Evolutionary conservation across 1,139 yeast genomes (phyloP).

Genomic region (Debaryomyces robertsiae): DNA sequence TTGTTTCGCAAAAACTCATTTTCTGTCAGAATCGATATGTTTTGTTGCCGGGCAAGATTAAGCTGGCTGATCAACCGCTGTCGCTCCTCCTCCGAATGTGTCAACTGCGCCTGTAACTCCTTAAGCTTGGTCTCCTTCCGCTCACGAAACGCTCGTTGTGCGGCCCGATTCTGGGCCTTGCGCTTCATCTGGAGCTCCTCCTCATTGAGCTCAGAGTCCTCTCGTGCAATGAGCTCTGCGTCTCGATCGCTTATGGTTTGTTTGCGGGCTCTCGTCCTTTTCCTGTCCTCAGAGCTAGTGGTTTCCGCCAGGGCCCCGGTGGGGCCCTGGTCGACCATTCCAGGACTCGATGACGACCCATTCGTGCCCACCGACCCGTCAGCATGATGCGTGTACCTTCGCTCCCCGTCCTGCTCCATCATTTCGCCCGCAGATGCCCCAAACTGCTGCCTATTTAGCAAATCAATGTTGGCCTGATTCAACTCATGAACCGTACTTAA

Average conservation of each 20-base stretch:
- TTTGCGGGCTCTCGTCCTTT: slow-evolving; percentile 23
- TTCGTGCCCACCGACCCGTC: slow-evolving; percentile 18
- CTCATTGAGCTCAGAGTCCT: slow-evolving; percentile 47
- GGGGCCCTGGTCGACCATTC: too few species aligned
- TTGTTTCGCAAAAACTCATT: slow-evolving; percentile 48
- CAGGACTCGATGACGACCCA: slow-evolving; percentile 18
- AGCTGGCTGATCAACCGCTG: slow-evolving; percentile 53
- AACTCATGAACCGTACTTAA: slow-evolving; percentile 9
- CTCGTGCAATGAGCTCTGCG: slow-evolving; percentile 39
- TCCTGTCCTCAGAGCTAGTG: slow-evolving; percentile 3
- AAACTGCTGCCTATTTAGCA: slow-evolving; percentile 13
- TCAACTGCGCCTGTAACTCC: slow-evolving; percentile 63
- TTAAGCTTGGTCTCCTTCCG: slow-evolving; percentile 75
- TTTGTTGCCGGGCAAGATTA: slow-evolving; percentile 55
- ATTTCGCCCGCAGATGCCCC: slow-evolving; percentile 2
- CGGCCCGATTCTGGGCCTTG: slow-evolving; percentile 85
- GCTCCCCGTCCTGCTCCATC: slow-evolving; percentile 6
- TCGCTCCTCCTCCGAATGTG: slow-evolving; percentile 62
- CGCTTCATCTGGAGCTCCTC: slow-evolving; percentile 57
- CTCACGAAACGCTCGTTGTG: slow-evolving; percentile 87
- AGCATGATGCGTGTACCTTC: slow-evolving; percentile 1
- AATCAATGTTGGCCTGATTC: slow-evolving; percentile 16
- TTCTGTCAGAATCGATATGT: slow-evolving; percentile 57
- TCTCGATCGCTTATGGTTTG: slow-evolving; percentile 41
- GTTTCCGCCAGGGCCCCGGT: too few species aligned